phyloP scores from a whole-genome alignment of 257 asterid genomes.

The Solanum chilense region DNA sequence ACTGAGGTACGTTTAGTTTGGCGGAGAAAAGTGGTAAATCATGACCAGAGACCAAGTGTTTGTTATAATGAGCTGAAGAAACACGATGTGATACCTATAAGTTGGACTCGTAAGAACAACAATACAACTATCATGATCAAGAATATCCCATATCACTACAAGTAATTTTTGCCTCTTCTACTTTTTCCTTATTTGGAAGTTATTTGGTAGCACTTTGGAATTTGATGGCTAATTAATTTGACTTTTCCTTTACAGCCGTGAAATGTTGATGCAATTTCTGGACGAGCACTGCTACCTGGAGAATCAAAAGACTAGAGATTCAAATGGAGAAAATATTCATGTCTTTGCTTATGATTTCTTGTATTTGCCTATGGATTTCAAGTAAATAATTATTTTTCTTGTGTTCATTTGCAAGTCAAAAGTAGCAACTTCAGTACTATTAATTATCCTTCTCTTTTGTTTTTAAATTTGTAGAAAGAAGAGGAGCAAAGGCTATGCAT shows the following conservation, averaged over 20 bases:
- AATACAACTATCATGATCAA: constrained; percentile 47
- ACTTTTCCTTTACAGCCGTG: constrained; percentile 17
- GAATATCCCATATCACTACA: constrained; percentile 43
- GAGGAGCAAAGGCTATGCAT: constrained; percentile 52
- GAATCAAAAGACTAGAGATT: constrained; percentile 9
- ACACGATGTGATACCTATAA: constrained; percentile 22
- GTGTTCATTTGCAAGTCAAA: background rate
- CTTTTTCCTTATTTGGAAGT: background rate
- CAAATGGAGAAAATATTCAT: background rate
- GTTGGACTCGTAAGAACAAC: constrained; percentile 5
- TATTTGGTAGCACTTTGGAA: background rate
- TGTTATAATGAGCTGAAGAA: background rate
- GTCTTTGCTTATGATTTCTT: constrained; percentile 49
- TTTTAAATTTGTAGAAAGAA: constrained; percentile 14
- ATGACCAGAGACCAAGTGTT: background rate
- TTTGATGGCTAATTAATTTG: background rate
- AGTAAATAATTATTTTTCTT: constrained; percentile 6
- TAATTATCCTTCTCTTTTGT: background rate
- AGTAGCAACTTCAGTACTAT: background rate
- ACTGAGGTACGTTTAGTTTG: background rate
- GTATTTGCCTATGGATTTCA: constrained; percentile 60
- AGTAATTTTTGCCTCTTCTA: constrained; percentile 15
- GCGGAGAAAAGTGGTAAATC: background rate
- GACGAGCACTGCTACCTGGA: constrained; percentile 33
- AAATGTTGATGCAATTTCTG: constrained; percentile 18